phyloP scores from a whole-genome alignment of 345 rosid species.

The Citrus trifoliata region DNA sequence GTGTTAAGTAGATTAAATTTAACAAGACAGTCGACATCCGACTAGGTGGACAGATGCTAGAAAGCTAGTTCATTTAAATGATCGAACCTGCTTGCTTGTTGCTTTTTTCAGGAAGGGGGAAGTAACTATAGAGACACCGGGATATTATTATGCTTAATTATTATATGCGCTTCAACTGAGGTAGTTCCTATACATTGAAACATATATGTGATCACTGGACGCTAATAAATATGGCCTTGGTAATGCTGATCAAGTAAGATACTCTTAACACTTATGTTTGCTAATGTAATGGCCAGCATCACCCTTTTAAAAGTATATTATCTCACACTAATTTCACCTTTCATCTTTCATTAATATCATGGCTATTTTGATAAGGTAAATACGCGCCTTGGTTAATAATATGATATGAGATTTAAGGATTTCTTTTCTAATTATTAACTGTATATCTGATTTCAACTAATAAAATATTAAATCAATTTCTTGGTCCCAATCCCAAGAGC shows the following conservation, averaged over 20 bases:
- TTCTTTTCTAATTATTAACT: too few species aligned
- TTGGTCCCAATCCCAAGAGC: too few species aligned
- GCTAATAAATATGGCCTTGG: background rate
- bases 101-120: background rate
- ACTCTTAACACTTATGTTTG: background rate
- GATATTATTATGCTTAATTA: background rate
- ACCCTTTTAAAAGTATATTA: background rate
- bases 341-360: too few species aligned
- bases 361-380: too few species aligned
- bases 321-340: too few species aligned
- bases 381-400: background rate
- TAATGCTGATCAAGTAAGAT: background rate
- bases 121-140: background rate
- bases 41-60: background rate
- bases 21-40: slow-evolving; percentile 5
- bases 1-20: background rate
- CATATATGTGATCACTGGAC: too few species aligned
- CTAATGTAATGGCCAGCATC: background rate
- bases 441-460: too few species aligned
- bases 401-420: too few species aligned
- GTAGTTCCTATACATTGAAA: background rate
- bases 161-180: too few species aligned
- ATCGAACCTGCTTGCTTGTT: background rate
- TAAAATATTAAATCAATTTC: too few species aligned
- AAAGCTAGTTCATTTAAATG: background rate